Evolutionary conservation across 1,284 basidiomycete species (phyloP), one percentile per base, ranked within the genome.

Genomic region (Ganoderma sinense): DNA sequence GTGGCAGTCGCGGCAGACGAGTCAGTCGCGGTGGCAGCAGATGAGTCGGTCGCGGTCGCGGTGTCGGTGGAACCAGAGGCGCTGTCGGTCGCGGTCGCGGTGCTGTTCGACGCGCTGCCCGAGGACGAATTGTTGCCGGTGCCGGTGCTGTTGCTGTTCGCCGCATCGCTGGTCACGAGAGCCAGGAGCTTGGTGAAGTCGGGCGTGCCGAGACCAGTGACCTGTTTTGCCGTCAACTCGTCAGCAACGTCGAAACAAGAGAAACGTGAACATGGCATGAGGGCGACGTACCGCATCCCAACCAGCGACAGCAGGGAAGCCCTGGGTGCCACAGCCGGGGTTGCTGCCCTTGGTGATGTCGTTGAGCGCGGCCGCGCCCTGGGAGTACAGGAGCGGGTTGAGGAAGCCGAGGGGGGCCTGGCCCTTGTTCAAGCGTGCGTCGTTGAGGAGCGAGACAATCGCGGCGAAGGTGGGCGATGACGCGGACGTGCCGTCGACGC

Each of bases 141-240:
- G 18, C 26, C 31, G 67, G 66, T 69, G 40, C 53, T 53, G 66
- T 48, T 68, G 58, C 59, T n/a, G 60, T 59, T 26, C 20, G 64
- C 18, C 39, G 55, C 65, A 4, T 56, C 68, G 56, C 68, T 67
- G 43, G 68, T 68, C 16, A 67, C 69, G 40, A 74, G 69, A 33
- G 68, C 55, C 71, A 86, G 84, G 70, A 91, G 79, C 76, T 85
- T 86, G 62, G 81, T 74, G 78, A 90, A 91, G 76, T 91, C 84
- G 14, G 89, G 89, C 20, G 89, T 90, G 7, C 90, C 90, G 33
- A 90, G 79, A 8, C 89, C 89, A 66, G 88, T 90, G 63, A 89
- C 85, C 87, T 88, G 56, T 66, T 36, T 36, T 36, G 10, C 6
- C 36, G 26, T 11, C 31, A 1, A 23, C 64, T 33, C 62, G 67